Conservation (phyloP, 2,329 filamentous ascomycete species). For the Pseudogymnoascus destructans region DNA sequence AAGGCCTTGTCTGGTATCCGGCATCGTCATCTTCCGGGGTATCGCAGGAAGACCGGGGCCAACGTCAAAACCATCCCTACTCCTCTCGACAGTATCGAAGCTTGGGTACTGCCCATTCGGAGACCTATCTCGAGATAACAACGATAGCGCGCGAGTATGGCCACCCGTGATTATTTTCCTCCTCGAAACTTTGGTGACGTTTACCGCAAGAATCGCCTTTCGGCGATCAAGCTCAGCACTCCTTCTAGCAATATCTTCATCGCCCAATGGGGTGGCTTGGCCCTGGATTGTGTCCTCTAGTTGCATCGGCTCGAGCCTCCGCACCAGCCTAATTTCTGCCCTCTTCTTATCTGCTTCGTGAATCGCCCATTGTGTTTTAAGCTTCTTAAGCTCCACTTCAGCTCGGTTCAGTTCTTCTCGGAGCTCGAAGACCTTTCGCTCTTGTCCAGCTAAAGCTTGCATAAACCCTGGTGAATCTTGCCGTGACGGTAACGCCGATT, state of each 20-base stretch:
- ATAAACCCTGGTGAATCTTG: slow-evolving; percentile 42
- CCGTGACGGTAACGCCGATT: slow-evolving; percentile 17
- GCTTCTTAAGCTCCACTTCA: slow-evolving; percentile 57
- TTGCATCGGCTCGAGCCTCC: slow-evolving; percentile 44
- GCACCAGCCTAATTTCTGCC: slow-evolving; percentile 47
- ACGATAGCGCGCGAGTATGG: slow-evolving; percentile 55
- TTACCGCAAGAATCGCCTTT: slow-evolving; percentile 48
- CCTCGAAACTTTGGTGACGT: slow-evolving; percentile 32
- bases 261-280: slow-evolving; percentile 12
- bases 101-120: slow-evolving; percentile 15
- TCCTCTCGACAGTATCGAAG: background rate
- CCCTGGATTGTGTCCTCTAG: slow-evolving; percentile 18
- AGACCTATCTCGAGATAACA: slow-evolving; percentile 51
- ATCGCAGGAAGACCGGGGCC: slow-evolving; percentile 8
- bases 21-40: slow-evolving; percentile 21
- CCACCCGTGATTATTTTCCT: slow-evolving; percentile 57
- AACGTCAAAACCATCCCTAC: background rate
- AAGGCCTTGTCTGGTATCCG: slow-evolving; percentile 23
- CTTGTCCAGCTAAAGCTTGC: slow-evolving; percentile 81
- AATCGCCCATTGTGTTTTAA: slow-evolving; percentile 75
- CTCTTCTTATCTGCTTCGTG: slow-evolving; percentile 68
- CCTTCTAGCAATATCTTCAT: slow-evolving; percentile 15
- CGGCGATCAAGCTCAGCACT: slow-evolving; percentile 58
- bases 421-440: slow-evolving; percentile 79
- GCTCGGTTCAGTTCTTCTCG: slow-evolving; percentile 79